phyloP scores from a whole-genome alignment of 192 early-diverging fungal species.

The Umbelopsis sp. region DNA sequence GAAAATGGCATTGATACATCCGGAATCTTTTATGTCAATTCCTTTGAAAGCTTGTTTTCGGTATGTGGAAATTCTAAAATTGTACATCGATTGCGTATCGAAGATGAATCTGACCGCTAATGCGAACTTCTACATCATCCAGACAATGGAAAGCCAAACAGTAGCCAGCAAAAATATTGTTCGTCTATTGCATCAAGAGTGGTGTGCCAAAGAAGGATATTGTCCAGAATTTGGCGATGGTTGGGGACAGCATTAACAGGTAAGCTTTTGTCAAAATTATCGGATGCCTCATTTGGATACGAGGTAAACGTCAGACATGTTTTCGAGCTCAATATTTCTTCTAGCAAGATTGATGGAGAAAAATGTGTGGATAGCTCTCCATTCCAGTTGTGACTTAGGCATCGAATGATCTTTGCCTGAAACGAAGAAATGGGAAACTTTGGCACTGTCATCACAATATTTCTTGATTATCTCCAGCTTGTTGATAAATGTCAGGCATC shows the following conservation, averaged over 20 bases:
- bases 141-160: constrained; percentile 72
- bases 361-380: constrained; percentile 64
- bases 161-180: constrained; percentile 58
- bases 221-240: constrained; percentile 37
- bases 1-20: constrained; percentile 33
- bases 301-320: constrained; percentile 67
- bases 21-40: constrained; percentile 60
- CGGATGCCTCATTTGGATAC: constrained; percentile 27
- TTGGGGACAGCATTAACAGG: constrained; percentile 22
- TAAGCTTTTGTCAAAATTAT: too few relatives aligned
- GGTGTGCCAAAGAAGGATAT: constrained; percentile 19
- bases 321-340: constrained; percentile 57
- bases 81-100: constrained; percentile 1
- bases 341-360: constrained; percentile 55
- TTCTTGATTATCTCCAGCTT: constrained; percentile 21
- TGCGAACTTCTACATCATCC: not conserved
- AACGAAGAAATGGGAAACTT: constrained; percentile 45
- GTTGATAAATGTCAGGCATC: not conserved
- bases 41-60: constrained; percentile 61
- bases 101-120: not conserved
- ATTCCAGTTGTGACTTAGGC: constrained; percentile 61
- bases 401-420: constrained; percentile 64
- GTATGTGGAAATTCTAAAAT: constrained; percentile 26
- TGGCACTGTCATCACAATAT: constrained; percentile 31
- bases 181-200: constrained; percentile 46